Conservation (phyloP, 768 basidiomycete species). For the Hygrophoropsis aurantiaca region DNA sequence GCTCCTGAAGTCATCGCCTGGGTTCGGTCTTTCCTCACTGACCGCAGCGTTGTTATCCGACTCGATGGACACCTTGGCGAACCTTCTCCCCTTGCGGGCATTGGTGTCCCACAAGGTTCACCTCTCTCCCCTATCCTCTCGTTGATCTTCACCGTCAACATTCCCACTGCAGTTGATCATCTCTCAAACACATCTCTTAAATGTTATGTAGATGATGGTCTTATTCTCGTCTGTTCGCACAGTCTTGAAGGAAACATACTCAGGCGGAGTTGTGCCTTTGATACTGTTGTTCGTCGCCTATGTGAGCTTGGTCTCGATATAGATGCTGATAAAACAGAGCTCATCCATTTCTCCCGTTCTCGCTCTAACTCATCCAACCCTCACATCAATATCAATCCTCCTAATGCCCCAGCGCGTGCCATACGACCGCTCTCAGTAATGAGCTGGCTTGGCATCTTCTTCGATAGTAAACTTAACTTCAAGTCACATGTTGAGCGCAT, state of each 20-base stretch:
- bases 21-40: too few relatives aligned
- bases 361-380: conserved; percentile 11
- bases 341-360: conserved; percentile 26
- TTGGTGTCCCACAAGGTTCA: conserved; percentile 32
- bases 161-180: not conserved
- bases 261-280: not conserved
- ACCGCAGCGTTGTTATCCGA: not conserved
- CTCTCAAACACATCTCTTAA: not conserved
- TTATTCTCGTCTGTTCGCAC: not conserved
- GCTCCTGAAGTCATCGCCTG: not conserved
- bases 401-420: too few relatives aligned
- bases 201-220: not conserved
- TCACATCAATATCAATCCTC: not conserved
- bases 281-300: not conserved
- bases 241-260: not conserved
- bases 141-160: conserved; percentile 22
- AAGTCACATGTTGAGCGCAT: conserved; percentile 27
- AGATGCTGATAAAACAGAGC: conserved; percentile 20
- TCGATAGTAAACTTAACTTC: conserved; percentile 34
- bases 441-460: conserved; percentile 34
- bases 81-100: not conserved
- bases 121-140: conserved; percentile 24
- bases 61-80: not conserved
- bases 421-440: conserved; percentile 10
- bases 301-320: not conserved